Evolutionary conservation across 306 rosid species (phyloP).

Genomic region (Cucumis cinereus): DNA sequence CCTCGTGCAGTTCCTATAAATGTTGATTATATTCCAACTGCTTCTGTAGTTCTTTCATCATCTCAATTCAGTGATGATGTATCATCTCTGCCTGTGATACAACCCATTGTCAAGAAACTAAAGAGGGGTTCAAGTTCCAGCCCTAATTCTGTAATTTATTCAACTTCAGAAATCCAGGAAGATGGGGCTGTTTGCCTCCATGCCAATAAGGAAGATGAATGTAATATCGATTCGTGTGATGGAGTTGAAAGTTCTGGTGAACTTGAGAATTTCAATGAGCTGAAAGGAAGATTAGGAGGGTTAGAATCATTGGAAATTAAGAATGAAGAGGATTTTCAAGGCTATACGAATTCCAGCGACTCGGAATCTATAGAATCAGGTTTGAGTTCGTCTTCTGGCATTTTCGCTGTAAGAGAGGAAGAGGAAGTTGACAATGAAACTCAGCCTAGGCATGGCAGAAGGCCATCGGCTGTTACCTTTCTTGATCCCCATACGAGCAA

Average conservation of each 20-base stretch:
- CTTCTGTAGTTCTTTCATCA: constrained; percentile 28
- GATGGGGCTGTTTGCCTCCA: neutral
- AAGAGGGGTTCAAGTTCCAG: neutral
- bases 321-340: constrained; percentile 13
- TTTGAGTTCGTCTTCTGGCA: constrained; percentile 35
- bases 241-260: constrained; percentile 13
- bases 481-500: constrained; percentile 27
- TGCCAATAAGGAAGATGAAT: neutral
- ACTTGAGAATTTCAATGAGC: neutral
- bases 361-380: constrained; percentile 33
- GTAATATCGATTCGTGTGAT: neutral
- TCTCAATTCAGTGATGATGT: constrained; percentile 12
- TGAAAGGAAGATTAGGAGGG: neutral
- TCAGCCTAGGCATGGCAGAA: constrained; percentile 24
- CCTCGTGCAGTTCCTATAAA: constrained; percentile 45
- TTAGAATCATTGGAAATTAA: constrained; percentile 13
- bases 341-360: constrained; percentile 18
- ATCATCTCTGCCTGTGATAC: constrained; percentile 37
- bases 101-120: constrained; percentile 32
- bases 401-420: constrained; percentile 22
- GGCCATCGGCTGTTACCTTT: constrained; percentile 50
- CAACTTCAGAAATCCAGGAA: neutral
- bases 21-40: constrained; percentile 36
- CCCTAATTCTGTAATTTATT: neutral
- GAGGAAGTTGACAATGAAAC: constrained; percentile 15